phyloP scores from a whole-genome alignment of 2,329 filamentous ascomycete species.

The Neocucurbitaria cava region DNA sequence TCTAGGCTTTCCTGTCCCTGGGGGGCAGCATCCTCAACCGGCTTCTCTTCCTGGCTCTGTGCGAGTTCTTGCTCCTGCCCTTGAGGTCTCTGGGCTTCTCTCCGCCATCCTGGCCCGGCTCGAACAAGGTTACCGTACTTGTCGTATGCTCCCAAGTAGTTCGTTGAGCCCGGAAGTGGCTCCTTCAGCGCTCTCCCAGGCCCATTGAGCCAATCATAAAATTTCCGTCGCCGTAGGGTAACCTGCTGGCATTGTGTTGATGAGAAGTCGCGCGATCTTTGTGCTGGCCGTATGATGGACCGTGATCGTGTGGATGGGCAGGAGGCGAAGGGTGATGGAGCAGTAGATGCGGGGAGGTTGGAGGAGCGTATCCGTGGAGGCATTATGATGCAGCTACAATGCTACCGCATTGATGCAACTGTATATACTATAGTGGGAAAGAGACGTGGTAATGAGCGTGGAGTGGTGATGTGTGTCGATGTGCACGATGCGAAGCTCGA shows the following conservation, averaged over 20 bases:
- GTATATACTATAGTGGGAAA: slow-evolving; percentile 11
- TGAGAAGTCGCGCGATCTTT: slow-evolving; percentile 43
- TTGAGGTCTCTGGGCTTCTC: slow-evolving; percentile 23
- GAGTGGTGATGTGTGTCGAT: slow-evolving; percentile 18
- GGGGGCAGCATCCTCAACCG: slow-evolving; percentile 31
- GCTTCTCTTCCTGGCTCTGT: slow-evolving; percentile 20
- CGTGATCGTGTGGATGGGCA: slow-evolving; percentile 31
- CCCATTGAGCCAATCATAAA: slow-evolving; percentile 67
- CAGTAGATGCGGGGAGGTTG: slow-evolving; percentile 30
- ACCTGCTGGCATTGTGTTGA: slow-evolving; percentile 46
- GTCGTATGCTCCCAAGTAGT: slow-evolving; percentile 64
- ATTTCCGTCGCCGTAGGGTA: slow-evolving; percentile 61
- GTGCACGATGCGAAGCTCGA: slow-evolving; percentile 20
- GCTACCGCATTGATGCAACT: slow-evolving; percentile 39
- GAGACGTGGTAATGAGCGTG: slow-evolving; percentile 13
- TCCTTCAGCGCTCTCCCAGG: slow-evolving; percentile 58
- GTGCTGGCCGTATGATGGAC: slow-evolving; percentile 29
- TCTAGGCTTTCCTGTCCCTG: slow-evolving; percentile 40
- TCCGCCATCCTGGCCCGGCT: slow-evolving; percentile 31
- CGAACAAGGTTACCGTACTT: slow-evolving; percentile 57
- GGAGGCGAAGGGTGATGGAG: slow-evolving; percentile 20
- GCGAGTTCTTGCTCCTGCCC: slow-evolving; percentile 5
- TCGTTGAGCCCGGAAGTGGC: slow-evolving; percentile 59
- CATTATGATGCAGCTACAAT: slow-evolving; percentile 30
- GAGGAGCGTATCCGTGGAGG: slow-evolving; percentile 44